Percentiles rank a stretch among this genome's conserved stretches.
Conservation (phyloP, 23 red algal species). For the Gracilaria domingensis region DNA sequence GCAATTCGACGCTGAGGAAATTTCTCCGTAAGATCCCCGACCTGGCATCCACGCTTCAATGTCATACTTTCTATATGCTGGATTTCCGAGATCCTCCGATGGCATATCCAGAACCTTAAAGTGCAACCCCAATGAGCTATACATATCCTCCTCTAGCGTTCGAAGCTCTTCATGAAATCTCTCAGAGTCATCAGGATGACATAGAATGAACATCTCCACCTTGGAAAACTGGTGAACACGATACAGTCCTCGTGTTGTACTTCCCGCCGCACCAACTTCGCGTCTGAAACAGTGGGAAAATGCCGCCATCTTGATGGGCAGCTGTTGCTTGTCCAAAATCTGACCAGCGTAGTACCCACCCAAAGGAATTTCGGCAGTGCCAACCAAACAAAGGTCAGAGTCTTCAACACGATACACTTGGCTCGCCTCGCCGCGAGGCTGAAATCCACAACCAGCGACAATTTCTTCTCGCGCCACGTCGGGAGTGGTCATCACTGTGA, state of each 20-base stretch:
- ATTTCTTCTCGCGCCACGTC: constrained; percentile 91
- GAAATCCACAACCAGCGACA: constrained; percentile 93
- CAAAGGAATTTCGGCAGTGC: constrained; percentile 96
- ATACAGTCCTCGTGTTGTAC: constrained; percentile 89
- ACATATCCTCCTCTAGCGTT: constrained; percentile 80
- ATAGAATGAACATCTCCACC: constrained; percentile 97
- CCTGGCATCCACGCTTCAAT: constrained; percentile 99
- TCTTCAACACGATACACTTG: constrained; percentile 92
- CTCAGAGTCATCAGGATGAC: constrained; percentile 81
- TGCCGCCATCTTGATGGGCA: constrained; percentile 94
- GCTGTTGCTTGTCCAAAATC: constrained; percentile 80
- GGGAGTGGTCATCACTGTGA: constrained; percentile 92
- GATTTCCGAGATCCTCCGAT: constrained; percentile 91
- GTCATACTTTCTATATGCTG: constrained; percentile 97
- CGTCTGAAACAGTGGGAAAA: constrained; percentile 97
- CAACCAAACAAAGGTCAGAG: constrained; percentile 92
- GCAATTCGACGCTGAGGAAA: constrained; percentile 95
- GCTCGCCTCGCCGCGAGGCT: constrained; percentile 89
- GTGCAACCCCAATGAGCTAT: constrained; percentile 82
- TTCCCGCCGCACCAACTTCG: constrained; percentile 96
- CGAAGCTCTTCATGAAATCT: constrained; percentile 84
- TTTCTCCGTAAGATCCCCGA: constrained; percentile 87
- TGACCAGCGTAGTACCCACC: constrained; percentile 89
- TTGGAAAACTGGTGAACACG: constrained; percentile 99
- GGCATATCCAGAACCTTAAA: constrained; percentile 98